Evolutionary conservation across 805 yeast species (phyloP).

Genomic region (Zygoascus bituminiphila): DNA sequence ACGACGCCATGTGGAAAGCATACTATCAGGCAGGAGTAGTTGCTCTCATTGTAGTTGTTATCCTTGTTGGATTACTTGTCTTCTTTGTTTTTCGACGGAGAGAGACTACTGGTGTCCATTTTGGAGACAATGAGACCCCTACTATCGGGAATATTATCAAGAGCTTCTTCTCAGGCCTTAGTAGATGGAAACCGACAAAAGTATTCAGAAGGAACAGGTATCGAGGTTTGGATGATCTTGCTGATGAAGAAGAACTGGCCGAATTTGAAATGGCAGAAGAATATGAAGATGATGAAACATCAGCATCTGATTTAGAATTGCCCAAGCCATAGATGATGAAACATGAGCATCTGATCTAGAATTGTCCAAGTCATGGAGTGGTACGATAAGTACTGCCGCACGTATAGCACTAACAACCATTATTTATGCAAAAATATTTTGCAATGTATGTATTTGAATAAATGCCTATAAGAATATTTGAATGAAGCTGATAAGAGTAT

Average conservation of each 20-base stretch:
- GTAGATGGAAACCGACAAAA: constrained; percentile 16
- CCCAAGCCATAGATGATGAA: no score
- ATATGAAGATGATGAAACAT: not conserved
- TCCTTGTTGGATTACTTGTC: constrained; percentile 17
- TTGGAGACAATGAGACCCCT: not conserved
- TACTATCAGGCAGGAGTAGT: constrained; percentile 32
- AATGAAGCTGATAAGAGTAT: no score
- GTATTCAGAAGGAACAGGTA: not conserved
- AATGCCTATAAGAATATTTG: no score
- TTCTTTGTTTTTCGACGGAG: constrained; percentile 9
- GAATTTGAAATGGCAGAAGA: constrained; percentile 3
- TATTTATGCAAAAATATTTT: no score
- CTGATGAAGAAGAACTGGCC: constrained; percentile 3
- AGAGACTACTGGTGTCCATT: not conserved
- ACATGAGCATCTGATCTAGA: no score
- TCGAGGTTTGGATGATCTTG: not conserved
- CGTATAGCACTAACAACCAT: no score
- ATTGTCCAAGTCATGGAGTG: no score
- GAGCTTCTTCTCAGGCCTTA: constrained; percentile 15
- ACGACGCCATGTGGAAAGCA: constrained; percentile 30
- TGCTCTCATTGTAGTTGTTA: constrained; percentile 30
- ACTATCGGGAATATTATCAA: constrained; percentile 7
- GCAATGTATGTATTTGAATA: no score
- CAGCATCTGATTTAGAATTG: no score
- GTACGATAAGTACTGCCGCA: no score